Conservation (phyloP, 2,329 filamentous ascomycete genomes). For the Ilyonectria sp. region DNA sequence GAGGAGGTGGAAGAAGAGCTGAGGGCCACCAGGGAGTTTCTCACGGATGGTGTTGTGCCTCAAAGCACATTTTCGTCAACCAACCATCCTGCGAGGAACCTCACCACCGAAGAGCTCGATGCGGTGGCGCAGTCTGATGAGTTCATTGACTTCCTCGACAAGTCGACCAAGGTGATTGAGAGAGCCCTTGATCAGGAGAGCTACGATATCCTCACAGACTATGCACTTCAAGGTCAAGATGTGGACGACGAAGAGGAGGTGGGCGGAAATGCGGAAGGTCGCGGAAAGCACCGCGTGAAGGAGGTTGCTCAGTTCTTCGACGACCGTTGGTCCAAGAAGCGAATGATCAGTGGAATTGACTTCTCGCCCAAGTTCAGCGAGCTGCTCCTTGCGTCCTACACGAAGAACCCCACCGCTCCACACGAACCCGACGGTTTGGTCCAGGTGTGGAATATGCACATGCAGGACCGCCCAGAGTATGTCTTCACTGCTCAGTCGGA, state of each 20-base stretch:
- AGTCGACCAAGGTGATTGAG: conserved; percentile 97
- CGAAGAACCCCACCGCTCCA: conserved; percentile 95
- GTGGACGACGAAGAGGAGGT: conserved; percentile 88
- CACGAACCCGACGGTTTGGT: conserved; percentile 95
- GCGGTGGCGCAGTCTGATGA: conserved; percentile 94
- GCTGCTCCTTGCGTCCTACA: conserved; percentile 93
- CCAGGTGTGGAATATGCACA: conserved; percentile 96
- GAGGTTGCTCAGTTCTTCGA: conserved; percentile 96
- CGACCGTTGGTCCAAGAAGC: conserved; percentile 95
- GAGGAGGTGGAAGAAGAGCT: conserved; percentile 95
- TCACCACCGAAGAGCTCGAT: conserved; percentile 88
- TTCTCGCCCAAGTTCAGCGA: conserved; percentile 98
- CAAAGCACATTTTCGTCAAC: conserved; percentile 47
- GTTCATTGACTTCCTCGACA: conserved; percentile 94
- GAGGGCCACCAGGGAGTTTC: conserved; percentile 76
- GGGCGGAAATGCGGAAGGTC: conserved; percentile 77
- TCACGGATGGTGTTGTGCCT: conserved; percentile 60
- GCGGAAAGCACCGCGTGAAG: conserved; percentile 82
- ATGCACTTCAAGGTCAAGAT: conserved; percentile 84
- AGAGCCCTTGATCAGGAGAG: conserved; percentile 90
- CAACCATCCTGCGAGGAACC: conserved; percentile 83
- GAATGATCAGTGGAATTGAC: conserved; percentile 95
- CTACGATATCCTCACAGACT: conserved; percentile 96
- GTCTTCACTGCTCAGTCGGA: conserved; percentile 97
- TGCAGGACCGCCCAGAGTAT: conserved; percentile 95